These are phyloP conservation scores for Salinomyces thailandicus DNA, from an alignment of 2,329 filamentous ascomycete genomes.

Conservation along the genomic window DNA sequence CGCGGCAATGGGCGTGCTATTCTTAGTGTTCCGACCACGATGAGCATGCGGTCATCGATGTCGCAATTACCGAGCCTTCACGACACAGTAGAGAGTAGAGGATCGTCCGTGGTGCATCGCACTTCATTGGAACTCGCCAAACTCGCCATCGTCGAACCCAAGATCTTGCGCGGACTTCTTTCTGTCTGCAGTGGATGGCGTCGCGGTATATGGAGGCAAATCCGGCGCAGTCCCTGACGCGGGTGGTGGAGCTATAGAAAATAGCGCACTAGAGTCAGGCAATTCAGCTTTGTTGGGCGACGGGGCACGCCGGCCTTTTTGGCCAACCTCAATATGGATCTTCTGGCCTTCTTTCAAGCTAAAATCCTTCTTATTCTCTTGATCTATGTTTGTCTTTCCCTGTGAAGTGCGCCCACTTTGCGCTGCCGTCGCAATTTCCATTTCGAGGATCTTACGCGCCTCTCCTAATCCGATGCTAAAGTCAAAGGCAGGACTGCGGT, in stretches of 20 bases:
- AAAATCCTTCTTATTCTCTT: conserved; percentile 58
- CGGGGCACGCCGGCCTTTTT: conserved; percentile 36
- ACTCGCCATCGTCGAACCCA: conserved; percentile 79
- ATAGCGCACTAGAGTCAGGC: conserved; percentile 39
- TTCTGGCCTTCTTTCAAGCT: conserved; percentile 84
- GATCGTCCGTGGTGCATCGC: neutral
- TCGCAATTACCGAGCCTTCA: too few species aligned
- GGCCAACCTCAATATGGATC: conserved; percentile 68
- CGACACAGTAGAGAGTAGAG: too few species aligned
- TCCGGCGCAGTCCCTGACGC: conserved; percentile 35
- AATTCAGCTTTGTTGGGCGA: conserved; percentile 28
- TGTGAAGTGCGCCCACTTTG: conserved; percentile 36
- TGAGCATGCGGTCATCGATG: too few species aligned
- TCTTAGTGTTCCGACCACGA: conserved; percentile 24
- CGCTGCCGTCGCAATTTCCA: conserved; percentile 38
- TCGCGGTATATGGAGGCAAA: conserved; percentile 54
- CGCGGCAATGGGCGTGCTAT: conserved; percentile 25
- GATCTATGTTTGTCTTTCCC: conserved; percentile 27
- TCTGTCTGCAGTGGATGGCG: conserved; percentile 41
- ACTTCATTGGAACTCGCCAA: conserved; percentile 58
- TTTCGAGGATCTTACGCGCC: conserved; percentile 57
- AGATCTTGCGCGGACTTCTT: conserved; percentile 46
- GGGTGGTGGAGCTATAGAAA: conserved; percentile 66
- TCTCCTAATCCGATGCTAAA: conserved; percentile 74
- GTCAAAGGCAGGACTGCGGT: conserved; percentile 76